Evolutionary conservation across 2,329 filamentous ascomycete species (phyloP).

Genomic region (Fusarium nelsonii): DNA sequence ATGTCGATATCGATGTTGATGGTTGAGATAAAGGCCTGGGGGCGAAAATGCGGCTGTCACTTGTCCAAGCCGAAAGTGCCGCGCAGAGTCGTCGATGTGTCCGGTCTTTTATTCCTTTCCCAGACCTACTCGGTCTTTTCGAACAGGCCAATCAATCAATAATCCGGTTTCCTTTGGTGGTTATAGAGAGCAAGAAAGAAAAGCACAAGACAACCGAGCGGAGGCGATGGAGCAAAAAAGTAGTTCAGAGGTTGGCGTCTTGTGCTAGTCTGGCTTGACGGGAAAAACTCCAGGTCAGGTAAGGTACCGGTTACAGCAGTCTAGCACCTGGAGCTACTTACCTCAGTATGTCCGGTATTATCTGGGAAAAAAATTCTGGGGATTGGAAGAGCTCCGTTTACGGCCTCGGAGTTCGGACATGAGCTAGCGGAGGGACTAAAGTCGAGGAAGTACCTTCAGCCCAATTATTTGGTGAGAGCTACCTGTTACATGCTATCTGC

Average conservation of each 20-base stretch:
- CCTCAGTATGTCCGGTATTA: conserved; percentile 16
- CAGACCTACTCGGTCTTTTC: conserved; percentile 18
- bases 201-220: conserved; percentile 24
- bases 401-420: conserved; percentile 54
- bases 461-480: background rate
- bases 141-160: conserved; percentile 19
- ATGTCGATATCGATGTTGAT: conserved; percentile 17
- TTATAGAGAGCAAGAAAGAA: conserved; percentile 26
- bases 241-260: conserved; percentile 26
- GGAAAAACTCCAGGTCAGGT: conserved; percentile 36
- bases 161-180: background rate
- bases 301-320: conserved; percentile 5
- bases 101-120: conserved; percentile 5
- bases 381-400: conserved; percentile 52
- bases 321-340: conserved; percentile 23
- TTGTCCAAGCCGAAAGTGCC: conserved; percentile 33
- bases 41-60: conserved; percentile 38
- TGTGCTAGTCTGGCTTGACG: conserved; percentile 27
- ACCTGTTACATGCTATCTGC: background rate
- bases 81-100: conserved; percentile 20
- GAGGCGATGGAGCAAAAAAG: conserved; percentile 42
- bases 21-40: conserved; percentile 36
- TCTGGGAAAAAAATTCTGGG: conserved; percentile 52
- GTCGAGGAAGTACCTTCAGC: conserved; percentile 4
- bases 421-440: conserved; percentile 9